phyloP scores from a whole-genome alignment of 2,329 filamentous ascomycete genomes.

The Colletotrichum abscissum region DNA sequence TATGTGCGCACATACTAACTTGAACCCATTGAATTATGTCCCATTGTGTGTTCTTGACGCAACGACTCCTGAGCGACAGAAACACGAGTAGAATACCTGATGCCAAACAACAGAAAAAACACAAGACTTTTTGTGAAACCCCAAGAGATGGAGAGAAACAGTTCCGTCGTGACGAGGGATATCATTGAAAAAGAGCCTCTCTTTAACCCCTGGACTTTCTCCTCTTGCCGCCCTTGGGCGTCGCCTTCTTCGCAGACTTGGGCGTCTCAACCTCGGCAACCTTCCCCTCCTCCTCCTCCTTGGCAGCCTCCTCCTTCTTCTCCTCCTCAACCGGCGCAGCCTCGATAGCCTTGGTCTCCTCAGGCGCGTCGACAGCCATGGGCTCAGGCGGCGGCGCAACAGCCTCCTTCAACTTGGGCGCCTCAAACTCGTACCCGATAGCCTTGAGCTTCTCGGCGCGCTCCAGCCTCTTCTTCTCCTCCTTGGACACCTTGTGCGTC shows the following conservation, averaged over 20 bases:
- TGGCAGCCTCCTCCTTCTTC: constrained; percentile 47
- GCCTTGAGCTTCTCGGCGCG: constrained; percentile 82
- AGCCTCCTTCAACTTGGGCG: constrained; percentile 74
- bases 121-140: background rate
- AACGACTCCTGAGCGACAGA: background rate
- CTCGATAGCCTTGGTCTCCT: constrained; percentile 47
- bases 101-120: background rate
- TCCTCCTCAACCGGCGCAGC: constrained; percentile 50
- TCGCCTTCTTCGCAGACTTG: constrained; percentile 46
- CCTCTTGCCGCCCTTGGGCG: constrained; percentile 41
- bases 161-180: constrained; percentile 23
- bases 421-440: constrained; percentile 85
- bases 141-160: background rate
- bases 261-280: constrained; percentile 40
- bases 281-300: constrained; percentile 45
- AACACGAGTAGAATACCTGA: constrained; percentile 5
- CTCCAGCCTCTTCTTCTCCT: constrained; percentile 75
- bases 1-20: constrained; percentile 66
- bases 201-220: constrained; percentile 51
- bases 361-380: constrained; percentile 45
- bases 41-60: background rate
- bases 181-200: constrained; percentile 15
- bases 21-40: constrained; percentile 1
- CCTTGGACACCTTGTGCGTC: constrained; percentile 78
- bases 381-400: constrained; percentile 52